Evolutionary conservation across 1,139 yeast species (phyloP), one percentile per base, ranked within the genome.

Genomic region (Starmera stellimalicola): DNA sequence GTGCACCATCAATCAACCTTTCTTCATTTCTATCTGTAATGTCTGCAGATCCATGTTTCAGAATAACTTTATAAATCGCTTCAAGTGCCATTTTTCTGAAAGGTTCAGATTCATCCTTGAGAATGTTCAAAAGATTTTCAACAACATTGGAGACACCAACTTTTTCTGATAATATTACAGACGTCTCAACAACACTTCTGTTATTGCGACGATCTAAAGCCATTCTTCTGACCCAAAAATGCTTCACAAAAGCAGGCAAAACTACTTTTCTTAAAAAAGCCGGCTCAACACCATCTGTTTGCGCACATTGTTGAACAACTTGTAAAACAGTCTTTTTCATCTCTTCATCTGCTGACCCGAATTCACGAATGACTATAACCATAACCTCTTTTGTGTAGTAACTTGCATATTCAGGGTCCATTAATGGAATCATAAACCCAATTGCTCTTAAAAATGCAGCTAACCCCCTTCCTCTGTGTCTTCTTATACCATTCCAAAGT

Each of bases 101-200:
- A 2, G 80, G 75, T 49, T 84, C 95, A 14, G 91, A 76, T 36
- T 80, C 88, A 54, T 91, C 96, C 46, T 82, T 83, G 34, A 93
- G 58, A 7, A 68, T 73, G 5, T 60, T 57, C 3, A 83, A 63
- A 10, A 85, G 57, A 12, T 67, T 60, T 27, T 73, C 81, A 16
- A 88, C 58, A 19, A 82, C 65, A 32, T 65, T 72, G 8, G 76
- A 54, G 18, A 73, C 73, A 5, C 94, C 94, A 30, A 82, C 73
- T 45, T 73, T 78, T 26, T 66, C 63, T 0, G 95, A 75, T 23
- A 91, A 50, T 7, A 70, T 71, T 16, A 70, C 69, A 0, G 95
- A 78, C 0, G 96, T 78, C 31, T 79, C 84, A 2, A 80, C 71
- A 12, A 88, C 94, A 32, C 77, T 60, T 34, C 68, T 66, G 20